A percentile compares a stretch with the other conserved stretches of the same genome.
These are phyloP conservation scores for Lactarius sanguifluus DNA, from an alignment of 768 basidiomycete genomes.

Conservation along the genomic window DNA sequence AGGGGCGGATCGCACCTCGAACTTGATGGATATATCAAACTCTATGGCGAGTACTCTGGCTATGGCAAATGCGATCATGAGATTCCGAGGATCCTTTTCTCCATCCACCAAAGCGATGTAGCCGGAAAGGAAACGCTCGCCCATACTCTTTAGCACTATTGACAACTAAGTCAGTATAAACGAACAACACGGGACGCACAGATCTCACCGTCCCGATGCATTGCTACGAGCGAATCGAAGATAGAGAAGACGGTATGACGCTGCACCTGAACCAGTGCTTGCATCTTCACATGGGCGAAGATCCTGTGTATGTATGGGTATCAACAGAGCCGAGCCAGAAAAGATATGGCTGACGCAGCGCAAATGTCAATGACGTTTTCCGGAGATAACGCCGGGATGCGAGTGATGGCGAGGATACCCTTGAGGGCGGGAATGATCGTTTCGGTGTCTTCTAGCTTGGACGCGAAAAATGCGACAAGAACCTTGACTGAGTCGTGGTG, in stretches of 20 bases:
- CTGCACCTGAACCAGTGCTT: conserved; percentile 74
- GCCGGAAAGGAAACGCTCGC: conserved; percentile 66
- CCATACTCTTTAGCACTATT: conserved; percentile 69
- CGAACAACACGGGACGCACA: background rate
- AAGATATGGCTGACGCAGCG: conserved; percentile 52
- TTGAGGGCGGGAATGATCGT: conserved; percentile 79
- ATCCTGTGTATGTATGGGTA: conserved; percentile 47
- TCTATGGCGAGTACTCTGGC: conserved; percentile 83
- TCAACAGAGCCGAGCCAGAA: background rate
- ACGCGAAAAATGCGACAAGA: conserved; percentile 77
- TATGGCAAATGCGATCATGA: conserved; percentile 87
- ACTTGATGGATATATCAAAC: conserved; percentile 70
- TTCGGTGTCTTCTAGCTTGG: conserved; percentile 83
- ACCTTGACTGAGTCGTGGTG: conserved; percentile 64
- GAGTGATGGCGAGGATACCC: conserved; percentile 68
- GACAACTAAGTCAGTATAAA: conserved; percentile 18
- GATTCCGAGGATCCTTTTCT: conserved; percentile 96
- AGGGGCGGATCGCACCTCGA: conserved; percentile 61
- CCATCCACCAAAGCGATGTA: conserved; percentile 87
- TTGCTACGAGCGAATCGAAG: conserved; percentile 73
- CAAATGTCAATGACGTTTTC: conserved; percentile 61
- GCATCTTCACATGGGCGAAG: conserved; percentile 78
- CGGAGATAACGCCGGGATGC: conserved; percentile 60
- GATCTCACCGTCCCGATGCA: conserved; percentile 53
- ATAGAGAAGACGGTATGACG: conserved; percentile 80